A percentile compares a stretch with the other conserved stretches of the same genome.
phyloP scores from a whole-genome alignment of 805 yeast genomes.

The Teunomyces aglyptinius region DNA sequence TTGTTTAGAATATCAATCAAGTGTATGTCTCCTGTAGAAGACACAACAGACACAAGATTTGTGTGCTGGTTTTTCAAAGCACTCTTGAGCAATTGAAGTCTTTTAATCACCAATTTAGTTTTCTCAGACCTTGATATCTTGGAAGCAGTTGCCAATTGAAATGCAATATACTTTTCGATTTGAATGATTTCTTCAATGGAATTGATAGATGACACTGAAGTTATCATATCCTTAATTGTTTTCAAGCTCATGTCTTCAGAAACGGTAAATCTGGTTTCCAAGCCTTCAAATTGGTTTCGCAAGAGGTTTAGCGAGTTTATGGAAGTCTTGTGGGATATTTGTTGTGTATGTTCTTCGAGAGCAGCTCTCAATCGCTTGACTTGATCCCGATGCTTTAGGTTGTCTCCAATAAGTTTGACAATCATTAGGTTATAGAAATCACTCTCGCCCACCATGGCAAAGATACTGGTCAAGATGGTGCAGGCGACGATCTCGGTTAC shows the following conservation, averaged over 20 bases:
- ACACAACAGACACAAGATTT: background rate
- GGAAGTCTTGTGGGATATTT: conserved; percentile 5
- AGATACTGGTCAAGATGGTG: conserved; percentile 47
- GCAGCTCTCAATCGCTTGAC: conserved; percentile 71
- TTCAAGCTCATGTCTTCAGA: conserved; percentile 8
- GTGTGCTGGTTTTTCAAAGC: background rate
- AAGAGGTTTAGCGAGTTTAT: background rate
- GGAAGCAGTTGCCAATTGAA: conserved; percentile 8
- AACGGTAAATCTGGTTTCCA: conserved; percentile 6
- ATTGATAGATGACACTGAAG: background rate
- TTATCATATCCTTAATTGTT: conserved; percentile 4
- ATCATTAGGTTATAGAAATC: conserved; percentile 74
- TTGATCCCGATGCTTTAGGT: conserved; percentile 70
- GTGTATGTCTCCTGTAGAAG: conserved; percentile 18
- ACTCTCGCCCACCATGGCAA: conserved; percentile 61
- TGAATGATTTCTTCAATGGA: conserved; percentile 10
- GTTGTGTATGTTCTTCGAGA: conserved; percentile 58
- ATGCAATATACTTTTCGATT: conserved; percentile 6
- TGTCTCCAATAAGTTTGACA: conserved; percentile 56
- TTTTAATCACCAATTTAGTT: conserved; percentile 7
- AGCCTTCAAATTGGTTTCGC: background rate
- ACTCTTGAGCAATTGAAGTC: conserved; percentile 6
- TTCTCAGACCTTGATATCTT: conserved; percentile 3
- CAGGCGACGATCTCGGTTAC: conserved; percentile 62
- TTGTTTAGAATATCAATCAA: conserved; percentile 47